A percentile compares a stretch with the other conserved stretches of the same genome.
phyloP scores from a whole-genome alignment of 768 basidiomycete genomes.

The Mycena rosella region DNA sequence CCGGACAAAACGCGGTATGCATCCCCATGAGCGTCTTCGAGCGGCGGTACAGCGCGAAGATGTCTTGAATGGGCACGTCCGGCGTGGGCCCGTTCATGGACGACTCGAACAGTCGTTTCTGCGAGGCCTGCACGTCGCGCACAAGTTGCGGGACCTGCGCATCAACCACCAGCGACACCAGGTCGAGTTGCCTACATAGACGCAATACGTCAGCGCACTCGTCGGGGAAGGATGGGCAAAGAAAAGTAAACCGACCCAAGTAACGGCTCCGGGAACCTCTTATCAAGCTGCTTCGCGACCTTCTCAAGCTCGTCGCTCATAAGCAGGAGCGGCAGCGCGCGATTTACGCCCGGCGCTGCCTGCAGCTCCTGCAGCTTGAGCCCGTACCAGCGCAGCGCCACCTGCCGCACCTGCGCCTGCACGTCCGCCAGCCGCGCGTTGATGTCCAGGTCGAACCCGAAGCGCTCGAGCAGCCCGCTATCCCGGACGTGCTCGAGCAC shows the following conservation, averaged over 20 bases:
- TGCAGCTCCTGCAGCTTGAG: constrained; percentile 74
- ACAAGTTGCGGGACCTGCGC: constrained; percentile 75
- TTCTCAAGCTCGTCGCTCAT: constrained; percentile 95
- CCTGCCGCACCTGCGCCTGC: constrained; percentile 70
- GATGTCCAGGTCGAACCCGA: constrained; percentile 73
- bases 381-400: constrained; percentile 73
- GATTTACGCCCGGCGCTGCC: constrained; percentile 80
- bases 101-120: constrained; percentile 82
- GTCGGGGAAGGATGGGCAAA: neutral
- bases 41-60: constrained; percentile 88
- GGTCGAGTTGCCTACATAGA: constrained; percentile 71
- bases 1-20: constrained; percentile 83
- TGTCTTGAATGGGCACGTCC: constrained; percentile 89
- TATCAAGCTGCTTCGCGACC: constrained; percentile 83
- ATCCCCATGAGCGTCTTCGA: constrained; percentile 82
- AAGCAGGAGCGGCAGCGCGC: constrained; percentile 82
- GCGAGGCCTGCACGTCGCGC: constrained; percentile 74
- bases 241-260: constrained; percentile 71
- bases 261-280: constrained; percentile 87
- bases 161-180: constrained; percentile 82
- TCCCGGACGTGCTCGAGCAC: constrained; percentile 80
- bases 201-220: neutral
- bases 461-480: constrained; percentile 77
- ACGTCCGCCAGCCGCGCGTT: constrained; percentile 75
- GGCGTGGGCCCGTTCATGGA: constrained; percentile 91